phyloP scores from a whole-genome alignment of 2,329 filamentous ascomycete genomes.

The Aspergillus terreus region DNA sequence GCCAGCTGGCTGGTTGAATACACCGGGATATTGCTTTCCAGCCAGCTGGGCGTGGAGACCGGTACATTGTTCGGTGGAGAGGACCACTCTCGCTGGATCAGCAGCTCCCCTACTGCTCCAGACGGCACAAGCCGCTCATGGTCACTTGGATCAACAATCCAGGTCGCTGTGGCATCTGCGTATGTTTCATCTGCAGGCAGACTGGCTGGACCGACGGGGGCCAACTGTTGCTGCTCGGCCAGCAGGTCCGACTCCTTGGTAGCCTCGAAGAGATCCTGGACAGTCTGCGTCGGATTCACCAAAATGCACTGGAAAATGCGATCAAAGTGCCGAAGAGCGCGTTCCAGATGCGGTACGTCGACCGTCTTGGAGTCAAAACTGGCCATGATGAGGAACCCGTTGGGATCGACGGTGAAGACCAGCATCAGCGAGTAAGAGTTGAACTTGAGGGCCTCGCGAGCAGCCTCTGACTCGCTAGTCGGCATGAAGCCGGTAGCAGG shows the following conservation, averaged over 20 bases:
- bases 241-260: not conserved
- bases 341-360: slow-evolving; percentile 44
- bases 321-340: slow-evolving; percentile 48
- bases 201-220: not conserved
- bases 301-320: not conserved
- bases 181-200: not conserved
- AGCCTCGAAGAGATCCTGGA: not conserved
- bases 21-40: not conserved
- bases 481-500: slow-evolving; percentile 54
- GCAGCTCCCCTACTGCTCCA: slow-evolving; percentile 13
- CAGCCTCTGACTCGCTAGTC: slow-evolving; percentile 55
- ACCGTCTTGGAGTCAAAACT: slow-evolving; percentile 60
- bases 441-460: slow-evolving; percentile 55
- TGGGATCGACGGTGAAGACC: slow-evolving; percentile 56
- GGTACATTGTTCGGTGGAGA: not conserved
- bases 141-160: slow-evolving; percentile 5
- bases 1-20: not conserved
- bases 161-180: not conserved
- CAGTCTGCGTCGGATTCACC: not conserved
- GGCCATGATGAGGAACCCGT: slow-evolving; percentile 59
- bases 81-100: not conserved
- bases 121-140: slow-evolving; percentile 5
- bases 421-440: slow-evolving; percentile 59
- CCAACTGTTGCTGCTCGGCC: not conserved
- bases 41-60: not conserved